Evolutionary conservation across 208 protist genomes (phyloP).

Genomic region (Trypanosoma cruzi): DNA sequence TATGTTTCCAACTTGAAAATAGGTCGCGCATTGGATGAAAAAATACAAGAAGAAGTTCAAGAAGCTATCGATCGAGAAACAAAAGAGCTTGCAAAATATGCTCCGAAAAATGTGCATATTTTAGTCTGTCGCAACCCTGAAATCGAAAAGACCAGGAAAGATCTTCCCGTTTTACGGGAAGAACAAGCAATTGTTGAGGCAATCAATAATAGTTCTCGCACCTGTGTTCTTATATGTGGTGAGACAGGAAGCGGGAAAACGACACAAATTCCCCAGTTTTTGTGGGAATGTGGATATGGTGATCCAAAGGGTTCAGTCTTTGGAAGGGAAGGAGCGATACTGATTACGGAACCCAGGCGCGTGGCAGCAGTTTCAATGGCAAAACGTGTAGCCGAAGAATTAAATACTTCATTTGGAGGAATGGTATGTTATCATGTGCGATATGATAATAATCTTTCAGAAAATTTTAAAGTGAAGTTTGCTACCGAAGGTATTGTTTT

Average conservation of each 20-base stretch:
- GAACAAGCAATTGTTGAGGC: slow-evolving; percentile 93
- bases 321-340: slow-evolving; percentile 83
- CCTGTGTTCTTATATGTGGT: slow-evolving; percentile 95
- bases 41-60: slow-evolving; percentile 42
- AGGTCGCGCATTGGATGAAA: slow-evolving; percentile 31
- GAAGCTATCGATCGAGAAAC: slow-evolving; percentile 43
- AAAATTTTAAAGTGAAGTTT: slow-evolving; percentile 95
- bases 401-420: slow-evolving; percentile 87
- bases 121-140: slow-evolving; percentile 52
- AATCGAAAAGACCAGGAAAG: slow-evolving; percentile 59
- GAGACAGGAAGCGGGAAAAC: slow-evolving; percentile 99
- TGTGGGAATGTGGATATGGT: slow-evolving; percentile 92
- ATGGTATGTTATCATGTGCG: slow-evolving; percentile 97
- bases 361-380: slow-evolving; percentile 99
- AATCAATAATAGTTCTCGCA: slow-evolving; percentile 69
- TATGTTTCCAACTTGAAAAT: slow-evolving; percentile 33
- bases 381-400: slow-evolving; percentile 97
- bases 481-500: slow-evolving; percentile 99
- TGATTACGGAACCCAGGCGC: slow-evolving; percentile 99
- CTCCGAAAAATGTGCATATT: slow-evolving; percentile 68
- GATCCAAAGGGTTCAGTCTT: slow-evolving; percentile 70
- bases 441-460: slow-evolving; percentile 97
- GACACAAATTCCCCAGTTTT: slow-evolving; percentile 95
- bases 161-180: slow-evolving; percentile 85
- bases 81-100: slow-evolving; percentile 39